phyloP scores from a whole-genome alignment of 352 stramenopile genomes.

The Pythium volutum region DNA sequence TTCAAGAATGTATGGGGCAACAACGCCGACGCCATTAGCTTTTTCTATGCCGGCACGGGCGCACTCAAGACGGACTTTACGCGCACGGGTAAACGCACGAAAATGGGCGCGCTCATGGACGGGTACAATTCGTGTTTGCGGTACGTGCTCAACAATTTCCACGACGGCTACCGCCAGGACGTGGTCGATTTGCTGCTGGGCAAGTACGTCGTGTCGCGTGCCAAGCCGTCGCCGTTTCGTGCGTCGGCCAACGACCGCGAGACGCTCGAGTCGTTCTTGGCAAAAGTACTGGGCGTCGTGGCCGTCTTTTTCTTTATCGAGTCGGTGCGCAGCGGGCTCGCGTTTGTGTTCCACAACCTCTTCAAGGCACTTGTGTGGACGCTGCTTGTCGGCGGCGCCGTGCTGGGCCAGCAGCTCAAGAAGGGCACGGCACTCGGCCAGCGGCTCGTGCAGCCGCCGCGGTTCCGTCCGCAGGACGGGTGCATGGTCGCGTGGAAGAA shows the following conservation, averaged over 20 bases:
- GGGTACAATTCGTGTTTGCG: conserved; percentile 92
- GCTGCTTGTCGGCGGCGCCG: conserved; percentile 36
- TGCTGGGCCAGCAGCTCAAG: conserved; percentile 69
- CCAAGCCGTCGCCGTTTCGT: conserved; percentile 66
- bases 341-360: conserved; percentile 53
- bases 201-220: conserved; percentile 61
- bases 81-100: conserved; percentile 90
- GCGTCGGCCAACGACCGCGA: conserved; percentile 26
- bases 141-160: conserved; percentile 96
- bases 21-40: conserved; percentile 94
- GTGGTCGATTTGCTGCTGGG: conserved; percentile 89
- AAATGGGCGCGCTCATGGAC: conserved; percentile 89
- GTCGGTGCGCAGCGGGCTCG: conserved; percentile 33
- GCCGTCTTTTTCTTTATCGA: conserved; percentile 62
- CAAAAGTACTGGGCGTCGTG: conserved; percentile 50
- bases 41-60: conserved; percentile 92
- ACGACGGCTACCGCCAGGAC: conserved; percentile 91
- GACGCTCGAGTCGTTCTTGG: conserved; percentile 53
- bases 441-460: conserved; percentile 63
- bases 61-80: conserved; percentile 96
- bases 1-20: conserved; percentile 93
- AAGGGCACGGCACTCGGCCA: conserved; percentile 68
- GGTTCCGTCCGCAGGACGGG: conserved; percentile 64
- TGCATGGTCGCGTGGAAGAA: conserved; percentile 77
- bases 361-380: conserved; percentile 53